Conservation (phyloP, 805 yeast species). For the Monosporozyma solicola region DNA sequence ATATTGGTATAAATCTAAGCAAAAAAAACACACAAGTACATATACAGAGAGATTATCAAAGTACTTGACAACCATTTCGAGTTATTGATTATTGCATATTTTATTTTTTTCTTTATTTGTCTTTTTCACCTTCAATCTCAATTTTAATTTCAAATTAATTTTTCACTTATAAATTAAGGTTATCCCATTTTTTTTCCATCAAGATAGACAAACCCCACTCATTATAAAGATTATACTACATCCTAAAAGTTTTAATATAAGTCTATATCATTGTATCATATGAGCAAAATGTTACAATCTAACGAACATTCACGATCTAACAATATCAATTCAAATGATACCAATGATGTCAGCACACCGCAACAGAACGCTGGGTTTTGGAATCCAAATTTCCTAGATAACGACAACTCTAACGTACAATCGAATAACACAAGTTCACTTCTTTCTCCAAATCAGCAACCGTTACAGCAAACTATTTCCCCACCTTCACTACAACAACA, state of each 20-base stretch:
- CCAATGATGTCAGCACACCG: not conserved
- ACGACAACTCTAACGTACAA: not conserved
- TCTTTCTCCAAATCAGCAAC: constrained; percentile 3
- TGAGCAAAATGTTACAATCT: not conserved
- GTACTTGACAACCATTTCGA: not conserved
- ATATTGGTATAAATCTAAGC: not conserved
- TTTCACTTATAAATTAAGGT: not conserved
- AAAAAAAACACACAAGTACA: not conserved
- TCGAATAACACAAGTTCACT: constrained; percentile 1
- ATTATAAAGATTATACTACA: no score
- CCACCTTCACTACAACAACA: constrained; percentile 1
- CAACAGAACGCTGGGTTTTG: constrained; percentile 4
- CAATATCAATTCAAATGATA: not conserved
- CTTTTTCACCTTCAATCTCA: not conserved
- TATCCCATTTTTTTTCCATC: not conserved
- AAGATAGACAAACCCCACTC: not conserved
- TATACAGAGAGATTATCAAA: not conserved
- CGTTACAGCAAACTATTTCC: not conserved
- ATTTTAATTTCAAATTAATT: not conserved
- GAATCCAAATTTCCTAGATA: constrained; percentile 10
- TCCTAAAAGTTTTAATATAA: no score
- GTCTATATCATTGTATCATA: not conserved
- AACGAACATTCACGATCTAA: not conserved
- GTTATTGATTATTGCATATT: not conserved
- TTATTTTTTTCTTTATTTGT: not conserved